Conservation (phyloP, 805 yeast species). For the Pichia membranifaciens region DNA sequence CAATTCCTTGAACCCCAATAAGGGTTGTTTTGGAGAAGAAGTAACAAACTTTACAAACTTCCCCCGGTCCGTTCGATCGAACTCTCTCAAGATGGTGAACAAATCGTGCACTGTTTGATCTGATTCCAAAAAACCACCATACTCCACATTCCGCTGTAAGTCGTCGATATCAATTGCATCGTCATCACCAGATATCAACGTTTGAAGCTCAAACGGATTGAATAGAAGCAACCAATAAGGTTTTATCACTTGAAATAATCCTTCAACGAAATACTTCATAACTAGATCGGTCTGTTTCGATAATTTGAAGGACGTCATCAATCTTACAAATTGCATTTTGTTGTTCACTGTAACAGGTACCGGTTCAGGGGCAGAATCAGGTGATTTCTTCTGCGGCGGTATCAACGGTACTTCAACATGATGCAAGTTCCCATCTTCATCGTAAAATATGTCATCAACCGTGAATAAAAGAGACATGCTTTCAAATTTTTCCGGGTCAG, state of each 20-base stretch:
- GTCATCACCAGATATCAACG: constrained; percentile 76
- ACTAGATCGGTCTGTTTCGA: constrained; percentile 57
- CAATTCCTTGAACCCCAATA: constrained; percentile 73
- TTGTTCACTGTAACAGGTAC: constrained; percentile 53
- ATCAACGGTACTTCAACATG: constrained; percentile 49
- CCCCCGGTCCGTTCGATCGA: constrained; percentile 55
- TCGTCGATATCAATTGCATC: constrained; percentile 67
- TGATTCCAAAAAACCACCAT: constrained; percentile 45
- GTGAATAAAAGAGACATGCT: constrained; percentile 63
- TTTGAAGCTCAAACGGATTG: constrained; percentile 76
- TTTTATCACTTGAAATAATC: constrained; percentile 62
- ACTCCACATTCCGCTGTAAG: constrained; percentile 53
- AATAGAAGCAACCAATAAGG: constrained; percentile 80
- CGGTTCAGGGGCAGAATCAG: neutral
- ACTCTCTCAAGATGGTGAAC: constrained; percentile 73
- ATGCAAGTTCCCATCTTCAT: constrained; percentile 14
- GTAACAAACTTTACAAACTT: constrained; percentile 83
- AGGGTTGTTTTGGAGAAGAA: constrained; percentile 85
- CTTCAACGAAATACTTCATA: constrained; percentile 58
- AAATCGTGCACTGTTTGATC: constrained; percentile 60
- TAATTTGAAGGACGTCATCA: constrained; percentile 72
- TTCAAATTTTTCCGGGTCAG: constrained; percentile 45
- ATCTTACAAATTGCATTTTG: constrained; percentile 66
- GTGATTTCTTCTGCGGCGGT: constrained; percentile 49
- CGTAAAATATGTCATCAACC: constrained; percentile 43